Conservation (phyloP, 1,284 basidiomycete species). For the Rhodotorula sp. region DNA sequence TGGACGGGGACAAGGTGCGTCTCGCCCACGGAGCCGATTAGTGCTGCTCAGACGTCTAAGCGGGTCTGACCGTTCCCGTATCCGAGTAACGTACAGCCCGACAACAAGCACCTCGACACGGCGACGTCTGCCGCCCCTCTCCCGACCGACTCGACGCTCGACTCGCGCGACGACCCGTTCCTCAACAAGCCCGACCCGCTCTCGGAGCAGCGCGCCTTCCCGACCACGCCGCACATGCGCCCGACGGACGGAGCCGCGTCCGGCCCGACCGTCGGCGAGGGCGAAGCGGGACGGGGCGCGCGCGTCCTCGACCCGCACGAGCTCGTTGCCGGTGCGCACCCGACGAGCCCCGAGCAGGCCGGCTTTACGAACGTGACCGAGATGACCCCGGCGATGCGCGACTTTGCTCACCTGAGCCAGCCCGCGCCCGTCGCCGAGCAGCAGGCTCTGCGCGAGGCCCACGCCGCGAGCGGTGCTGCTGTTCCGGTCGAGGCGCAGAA, state of each 20-base stretch:
- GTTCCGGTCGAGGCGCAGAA: neutral
- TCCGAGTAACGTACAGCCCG: neutral
- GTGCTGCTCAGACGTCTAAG: neutral
- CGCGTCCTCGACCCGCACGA: slow-evolving; percentile 18
- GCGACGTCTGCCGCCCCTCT: neutral
- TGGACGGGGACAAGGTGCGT: neutral
- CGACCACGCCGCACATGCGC: slow-evolving; percentile 9
- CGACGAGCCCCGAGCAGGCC: slow-evolving; percentile 17
- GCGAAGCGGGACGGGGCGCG: neutral
- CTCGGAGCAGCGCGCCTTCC: slow-evolving; percentile 30
- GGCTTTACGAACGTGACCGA: slow-evolving; percentile 17
- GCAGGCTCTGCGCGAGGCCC: neutral
- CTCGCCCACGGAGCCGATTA: neutral
- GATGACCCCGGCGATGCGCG: slow-evolving; percentile 18
- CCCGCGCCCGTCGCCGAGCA: slow-evolving; percentile 10
- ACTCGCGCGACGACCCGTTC: neutral
- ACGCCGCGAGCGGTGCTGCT: neutral
- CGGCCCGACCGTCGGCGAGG: neutral
- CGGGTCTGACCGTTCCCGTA: neutral
- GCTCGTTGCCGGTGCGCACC: slow-evolving; percentile 1
- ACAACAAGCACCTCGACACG: neutral
- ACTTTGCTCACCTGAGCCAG: slow-evolving; percentile 34
- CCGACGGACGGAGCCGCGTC: slow-evolving; percentile 4
- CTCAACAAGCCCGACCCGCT: slow-evolving; percentile 2
- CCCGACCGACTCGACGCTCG: slow-evolving; percentile 3